A percentile compares a stretch with the other conserved stretches of the same genome.
Conservation (phyloP, 345 rosid genomes). For the Populus nigra region DNA sequence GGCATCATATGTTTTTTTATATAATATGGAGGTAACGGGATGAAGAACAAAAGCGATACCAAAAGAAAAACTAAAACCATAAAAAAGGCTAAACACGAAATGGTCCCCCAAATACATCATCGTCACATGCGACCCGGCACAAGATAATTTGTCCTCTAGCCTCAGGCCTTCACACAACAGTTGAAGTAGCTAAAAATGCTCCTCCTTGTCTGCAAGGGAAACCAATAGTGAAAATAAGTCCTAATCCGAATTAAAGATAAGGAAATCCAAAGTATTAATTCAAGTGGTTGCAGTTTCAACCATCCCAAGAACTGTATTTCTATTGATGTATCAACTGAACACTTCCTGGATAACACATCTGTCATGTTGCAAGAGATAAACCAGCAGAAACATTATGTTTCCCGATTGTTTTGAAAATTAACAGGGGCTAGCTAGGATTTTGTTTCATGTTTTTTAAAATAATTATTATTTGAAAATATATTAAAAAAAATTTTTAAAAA, state of each 20-base stretch:
- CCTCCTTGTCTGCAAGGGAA: constrained; percentile 51
- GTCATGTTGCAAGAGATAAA: neutral
- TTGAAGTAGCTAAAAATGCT: constrained; percentile 76
- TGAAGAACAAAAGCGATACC: neutral
- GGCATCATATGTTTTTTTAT: neutral
- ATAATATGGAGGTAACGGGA: neutral
- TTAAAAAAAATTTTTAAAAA: no score
- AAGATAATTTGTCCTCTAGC: neutral
- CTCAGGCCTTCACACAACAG: constrained; percentile 75
- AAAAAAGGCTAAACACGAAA: neutral
- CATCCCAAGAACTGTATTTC: neutral
- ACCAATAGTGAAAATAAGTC: neutral
- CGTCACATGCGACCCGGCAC: constrained; percentile 1
- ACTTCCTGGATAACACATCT: neutral
- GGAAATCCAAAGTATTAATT: neutral
- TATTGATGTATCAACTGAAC: neutral
- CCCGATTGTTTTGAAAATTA: neutral
- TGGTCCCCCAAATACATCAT: neutral
- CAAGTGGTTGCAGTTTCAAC: neutral
- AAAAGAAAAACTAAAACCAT: neutral
- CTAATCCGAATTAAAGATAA: neutral
- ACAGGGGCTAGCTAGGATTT: neutral
- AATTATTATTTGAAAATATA: no score
- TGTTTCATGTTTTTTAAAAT: no score
- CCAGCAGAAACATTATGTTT: neutral